phyloP scores from a whole-genome alignment of 345 rosid species.

The Luvunga scandens region DNA sequence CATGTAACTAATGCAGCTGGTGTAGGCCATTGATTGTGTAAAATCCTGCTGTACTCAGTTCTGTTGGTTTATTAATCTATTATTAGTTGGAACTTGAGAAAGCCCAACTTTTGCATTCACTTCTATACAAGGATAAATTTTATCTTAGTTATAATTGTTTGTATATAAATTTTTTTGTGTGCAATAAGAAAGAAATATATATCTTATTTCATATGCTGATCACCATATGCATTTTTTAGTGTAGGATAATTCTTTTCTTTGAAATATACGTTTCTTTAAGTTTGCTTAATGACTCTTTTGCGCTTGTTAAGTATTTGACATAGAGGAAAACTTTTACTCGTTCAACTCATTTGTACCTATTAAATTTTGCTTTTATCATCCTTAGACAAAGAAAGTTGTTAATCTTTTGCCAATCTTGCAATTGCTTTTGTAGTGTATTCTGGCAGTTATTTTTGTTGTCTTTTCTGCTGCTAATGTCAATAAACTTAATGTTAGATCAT shows the following conservation, averaged over 20 bases:
- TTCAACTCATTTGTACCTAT: neutral
- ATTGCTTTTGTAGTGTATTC: neutral
- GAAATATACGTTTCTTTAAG: neutral
- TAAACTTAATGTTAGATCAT: neutral
- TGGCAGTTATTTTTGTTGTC: neutral
- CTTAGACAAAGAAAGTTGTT: neutral
- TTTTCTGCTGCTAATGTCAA: neutral
- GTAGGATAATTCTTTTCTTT: neutral
- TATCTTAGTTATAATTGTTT: no score
- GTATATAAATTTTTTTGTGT: no score
- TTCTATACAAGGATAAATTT: neutral
- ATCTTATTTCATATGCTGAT: neutral
- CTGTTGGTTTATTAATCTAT: neutral
- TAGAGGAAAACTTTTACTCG: neutral
- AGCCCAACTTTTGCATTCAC: neutral
- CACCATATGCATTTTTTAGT: neutral
- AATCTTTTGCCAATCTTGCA: neutral
- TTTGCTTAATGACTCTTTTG: neutral
- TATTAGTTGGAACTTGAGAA: neutral
- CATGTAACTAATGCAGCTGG: neutral
- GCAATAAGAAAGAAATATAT: neutral
- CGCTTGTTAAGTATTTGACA: neutral
- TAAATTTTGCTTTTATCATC: neutral
- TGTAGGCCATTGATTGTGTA: neutral
- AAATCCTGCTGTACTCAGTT: neutral